Conservation (phyloP, 768 basidiomycete genomes). For the Lactarius tabidus region DNA sequence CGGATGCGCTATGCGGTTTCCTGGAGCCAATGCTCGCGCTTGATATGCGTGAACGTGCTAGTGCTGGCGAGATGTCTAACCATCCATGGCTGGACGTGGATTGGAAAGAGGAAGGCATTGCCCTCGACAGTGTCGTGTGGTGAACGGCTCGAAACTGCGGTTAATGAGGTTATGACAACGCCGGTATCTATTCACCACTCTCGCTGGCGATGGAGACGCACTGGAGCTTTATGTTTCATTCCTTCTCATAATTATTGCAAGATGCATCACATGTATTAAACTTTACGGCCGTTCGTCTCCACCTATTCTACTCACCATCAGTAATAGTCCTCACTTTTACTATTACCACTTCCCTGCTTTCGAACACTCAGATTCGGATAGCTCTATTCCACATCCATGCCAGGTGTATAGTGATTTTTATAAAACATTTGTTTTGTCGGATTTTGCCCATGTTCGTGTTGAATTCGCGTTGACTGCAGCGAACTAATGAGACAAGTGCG, state of each 20-base stretch:
- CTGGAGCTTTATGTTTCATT: neutral
- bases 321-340: slow-evolving; percentile 16
- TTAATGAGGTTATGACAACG: slow-evolving; percentile 5
- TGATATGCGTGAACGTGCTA: slow-evolving; percentile 63
- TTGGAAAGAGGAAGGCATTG: slow-evolving; percentile 30
- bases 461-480: neutral
- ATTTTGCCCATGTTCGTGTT: neutral
- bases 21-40: slow-evolving; percentile 71
- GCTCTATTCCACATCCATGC: slow-evolving; percentile 11
- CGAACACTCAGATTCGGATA: slow-evolving; percentile 3
- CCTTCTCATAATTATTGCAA: neutral
- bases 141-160: slow-evolving; percentile 25
- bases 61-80: slow-evolving; percentile 68
- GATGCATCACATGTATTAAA: neutral
- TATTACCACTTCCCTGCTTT: slow-evolving; percentile 14
- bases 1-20: slow-evolving; percentile 58
- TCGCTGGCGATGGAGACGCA: neutral
- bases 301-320: slow-evolving; percentile 6
- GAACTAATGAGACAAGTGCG: neutral
- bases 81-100: slow-evolving; percentile 66
- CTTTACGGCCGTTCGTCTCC: neutral
- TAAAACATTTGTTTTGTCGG: neutral
- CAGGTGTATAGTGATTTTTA: neutral
- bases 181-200: neutral
- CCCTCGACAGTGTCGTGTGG: slow-evolving; percentile 32